Percentiles rank a stretch among this genome's conserved stretches.
Evolutionary conservation across 2,329 filamentous ascomycete species (phyloP).

Genomic region (Ophiostoma triangulosporum): DNA sequence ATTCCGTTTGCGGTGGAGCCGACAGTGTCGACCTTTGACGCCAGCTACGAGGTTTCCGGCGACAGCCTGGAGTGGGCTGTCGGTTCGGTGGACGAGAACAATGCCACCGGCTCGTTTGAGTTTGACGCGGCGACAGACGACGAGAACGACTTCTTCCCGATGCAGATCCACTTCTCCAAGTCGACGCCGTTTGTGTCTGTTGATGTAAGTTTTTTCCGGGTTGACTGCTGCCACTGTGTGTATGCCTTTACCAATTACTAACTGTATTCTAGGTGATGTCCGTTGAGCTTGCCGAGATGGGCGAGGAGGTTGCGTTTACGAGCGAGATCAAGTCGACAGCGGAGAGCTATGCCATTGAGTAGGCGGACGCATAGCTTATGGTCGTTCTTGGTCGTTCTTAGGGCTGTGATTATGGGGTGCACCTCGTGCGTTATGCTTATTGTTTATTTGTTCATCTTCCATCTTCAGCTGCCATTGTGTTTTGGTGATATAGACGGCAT

Average conservation of each 20-base stretch:
- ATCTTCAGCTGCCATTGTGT: neutral
- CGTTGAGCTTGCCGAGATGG: constrained; percentile 59
- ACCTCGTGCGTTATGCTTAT: neutral
- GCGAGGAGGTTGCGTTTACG: constrained; percentile 68
- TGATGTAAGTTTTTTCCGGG: constrained; percentile 45
- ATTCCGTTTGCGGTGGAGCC: constrained; percentile 87
- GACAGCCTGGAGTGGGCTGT: constrained; percentile 92
- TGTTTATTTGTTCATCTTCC: neutral
- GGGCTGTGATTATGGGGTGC: neutral
- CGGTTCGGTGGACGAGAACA: constrained; percentile 70
- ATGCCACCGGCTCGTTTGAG: constrained; percentile 77
- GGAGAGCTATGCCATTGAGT: constrained; percentile 66
- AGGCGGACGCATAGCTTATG: constrained; percentile 16
- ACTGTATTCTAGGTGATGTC: constrained; percentile 32
- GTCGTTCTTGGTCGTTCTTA: neutral
- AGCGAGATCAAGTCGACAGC: constrained; percentile 68
- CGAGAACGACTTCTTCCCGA: constrained; percentile 95
- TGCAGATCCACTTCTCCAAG: constrained; percentile 84
- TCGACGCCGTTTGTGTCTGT: constrained; percentile 78
- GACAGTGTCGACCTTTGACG: constrained; percentile 82
- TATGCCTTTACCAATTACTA: neutral
- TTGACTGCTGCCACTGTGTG: constrained; percentile 28
- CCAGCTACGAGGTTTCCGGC: constrained; percentile 83
- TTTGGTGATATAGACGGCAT: constrained; percentile 1
- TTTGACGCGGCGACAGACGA: constrained; percentile 82